Percentiles rank a stretch among this genome's conserved stretches.
Evolutionary conservation across 2,329 filamentous ascomycete species (phyloP).

Genomic region (Xylaria polymorpha): DNA sequence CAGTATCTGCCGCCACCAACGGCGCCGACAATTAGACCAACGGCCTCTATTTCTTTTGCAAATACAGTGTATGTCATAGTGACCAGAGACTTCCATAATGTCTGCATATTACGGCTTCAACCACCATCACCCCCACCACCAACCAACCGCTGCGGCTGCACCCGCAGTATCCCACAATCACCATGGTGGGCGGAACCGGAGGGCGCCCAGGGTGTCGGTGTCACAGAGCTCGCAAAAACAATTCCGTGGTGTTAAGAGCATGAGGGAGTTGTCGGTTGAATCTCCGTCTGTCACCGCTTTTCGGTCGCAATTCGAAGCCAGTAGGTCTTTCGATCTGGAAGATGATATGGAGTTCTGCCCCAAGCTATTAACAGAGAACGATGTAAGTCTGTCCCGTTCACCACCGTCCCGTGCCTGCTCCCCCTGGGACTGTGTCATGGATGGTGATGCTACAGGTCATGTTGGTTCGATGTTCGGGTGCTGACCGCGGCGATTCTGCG

Average conservation of each 20-base stretch:
- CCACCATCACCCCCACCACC: conserved; percentile 57
- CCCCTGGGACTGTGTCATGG: not conserved
- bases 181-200: conserved; percentile 85
- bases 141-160: conserved; percentile 65
- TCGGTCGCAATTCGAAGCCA: conserved; percentile 88
- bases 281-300: conserved; percentile 80
- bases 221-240: conserved; percentile 88
- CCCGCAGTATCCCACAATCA: conserved; percentile 76
- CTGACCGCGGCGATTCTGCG: conserved; percentile 47
- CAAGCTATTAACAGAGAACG: conserved; percentile 88
- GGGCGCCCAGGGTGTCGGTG: conserved; percentile 82
- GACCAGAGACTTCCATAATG: conserved; percentile 58
- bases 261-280: conserved; percentile 83
- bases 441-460: conserved; percentile 14
- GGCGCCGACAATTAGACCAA: conserved; percentile 36
- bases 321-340: conserved; percentile 92
- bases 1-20: conserved; percentile 28
- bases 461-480: conserved; percentile 10
- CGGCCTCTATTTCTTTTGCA: conserved; percentile 19
- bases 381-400: conserved; percentile 71
- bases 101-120: conserved; percentile 73
- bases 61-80: conserved; percentile 37
- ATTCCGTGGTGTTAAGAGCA: conserved; percentile 84
- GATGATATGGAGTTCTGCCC: conserved; percentile 98
- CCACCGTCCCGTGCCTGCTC: conserved; percentile 19